Percentiles rank a stretch among this genome's conserved stretches.
Evolutionary conservation across 441 rosid genomes (phyloP).

Genomic region (Mallotus japonicus): DNA sequence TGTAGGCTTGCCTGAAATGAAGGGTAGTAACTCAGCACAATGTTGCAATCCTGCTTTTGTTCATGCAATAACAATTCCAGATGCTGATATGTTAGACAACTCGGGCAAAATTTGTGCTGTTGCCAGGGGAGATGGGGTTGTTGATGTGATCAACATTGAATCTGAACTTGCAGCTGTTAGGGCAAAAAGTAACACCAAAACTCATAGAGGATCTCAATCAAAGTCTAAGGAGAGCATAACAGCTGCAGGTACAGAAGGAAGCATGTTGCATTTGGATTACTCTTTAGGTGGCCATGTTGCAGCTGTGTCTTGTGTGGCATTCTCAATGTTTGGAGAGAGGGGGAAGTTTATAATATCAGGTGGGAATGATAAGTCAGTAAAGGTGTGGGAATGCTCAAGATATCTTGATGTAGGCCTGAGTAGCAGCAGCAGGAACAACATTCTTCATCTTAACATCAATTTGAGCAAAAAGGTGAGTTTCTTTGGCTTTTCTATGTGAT

Average conservation of each 20-base stretch:
- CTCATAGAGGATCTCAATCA: constrained; percentile 56
- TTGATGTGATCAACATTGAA: constrained; percentile 65
- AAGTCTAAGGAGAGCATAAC: constrained; percentile 34
- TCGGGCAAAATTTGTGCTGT: constrained; percentile 62
- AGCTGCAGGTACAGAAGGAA: constrained; percentile 23
- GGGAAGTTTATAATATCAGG: constrained; percentile 79
- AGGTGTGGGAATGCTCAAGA: constrained; percentile 66
- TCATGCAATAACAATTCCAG: constrained; percentile 79
- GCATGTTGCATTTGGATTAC: constrained; percentile 71
- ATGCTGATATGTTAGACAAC: constrained; percentile 65
- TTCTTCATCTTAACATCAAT: constrained; percentile 53
- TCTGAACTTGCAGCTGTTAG: constrained; percentile 47
- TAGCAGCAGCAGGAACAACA: constrained; percentile 26
- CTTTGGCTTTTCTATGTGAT: neutral
- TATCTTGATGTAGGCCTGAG: constrained; percentile 40
- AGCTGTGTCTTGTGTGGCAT: constrained; percentile 74
- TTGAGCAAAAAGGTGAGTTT: constrained; percentile 59
- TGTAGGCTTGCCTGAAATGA: constrained; percentile 51
- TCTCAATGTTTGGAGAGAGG: constrained; percentile 68
- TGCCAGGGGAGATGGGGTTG: constrained; percentile 86
- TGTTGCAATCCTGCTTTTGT: constrained; percentile 90
- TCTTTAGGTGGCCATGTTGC: constrained; percentile 76
- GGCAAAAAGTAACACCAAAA: constrained; percentile 38
- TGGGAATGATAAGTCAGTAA: constrained; percentile 79
- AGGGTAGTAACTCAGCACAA: constrained; percentile 42